These are phyloP conservation scores for Globisporangium nodosum DNA, from an alignment of 352 stramenopile species.

Conservation along the genomic window DNA sequence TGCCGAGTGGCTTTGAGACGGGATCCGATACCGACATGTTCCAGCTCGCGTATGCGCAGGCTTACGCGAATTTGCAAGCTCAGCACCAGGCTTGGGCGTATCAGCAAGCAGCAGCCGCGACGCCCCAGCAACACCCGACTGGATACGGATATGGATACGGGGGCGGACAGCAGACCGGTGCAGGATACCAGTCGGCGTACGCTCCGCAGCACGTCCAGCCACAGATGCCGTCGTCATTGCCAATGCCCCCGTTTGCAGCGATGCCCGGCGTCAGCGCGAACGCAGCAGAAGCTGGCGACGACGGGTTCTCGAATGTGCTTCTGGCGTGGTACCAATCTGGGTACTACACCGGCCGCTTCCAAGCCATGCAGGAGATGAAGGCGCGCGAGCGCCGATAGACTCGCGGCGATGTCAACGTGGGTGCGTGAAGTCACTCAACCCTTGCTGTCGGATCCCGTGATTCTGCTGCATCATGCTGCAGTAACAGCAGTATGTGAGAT, in stretches of 20 bases:
- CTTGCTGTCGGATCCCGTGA: constrained; percentile 10
- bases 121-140: constrained; percentile 4
- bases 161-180: neutral
- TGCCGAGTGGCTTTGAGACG: neutral
- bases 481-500: neutral
- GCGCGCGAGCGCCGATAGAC: constrained; percentile 12
- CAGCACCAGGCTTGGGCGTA: constrained; percentile 36
- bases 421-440: neutral
- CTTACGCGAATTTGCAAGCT: constrained; percentile 55
- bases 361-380: constrained; percentile 76
- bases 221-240: constrained; percentile 6
- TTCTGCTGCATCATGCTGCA: constrained; percentile 15
- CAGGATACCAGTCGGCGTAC: constrained; percentile 18
- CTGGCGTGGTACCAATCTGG: constrained; percentile 84
- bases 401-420: neutral
- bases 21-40: constrained; percentile 32
- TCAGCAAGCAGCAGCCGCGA: constrained; percentile 3
- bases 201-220: constrained; percentile 15
- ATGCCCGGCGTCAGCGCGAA: constrained; percentile 14
- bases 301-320: constrained; percentile 66
- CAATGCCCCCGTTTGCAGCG: constrained; percentile 14
- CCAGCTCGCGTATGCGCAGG: constrained; percentile 60
- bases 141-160: constrained; percentile 13
- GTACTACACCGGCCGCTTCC: constrained; percentile 76
- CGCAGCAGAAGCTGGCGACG: constrained; percentile 19